Percentiles rank a stretch among this genome's conserved stretches.
Conservation (phyloP, 257 asterid genomes). For the Paulownia fortunei region DNA sequence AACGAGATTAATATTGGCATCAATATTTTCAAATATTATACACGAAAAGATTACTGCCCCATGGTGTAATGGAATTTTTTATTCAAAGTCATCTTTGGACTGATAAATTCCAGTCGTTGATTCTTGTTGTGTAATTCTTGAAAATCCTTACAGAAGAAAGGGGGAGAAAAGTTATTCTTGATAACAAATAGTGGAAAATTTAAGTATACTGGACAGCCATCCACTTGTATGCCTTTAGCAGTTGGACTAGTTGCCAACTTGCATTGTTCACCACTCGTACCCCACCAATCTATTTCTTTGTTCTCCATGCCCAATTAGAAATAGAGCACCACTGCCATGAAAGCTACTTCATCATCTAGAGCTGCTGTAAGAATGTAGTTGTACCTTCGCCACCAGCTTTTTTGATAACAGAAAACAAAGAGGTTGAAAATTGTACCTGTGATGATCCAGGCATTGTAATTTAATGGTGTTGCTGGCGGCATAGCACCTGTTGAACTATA, state of each 20-base stretch:
- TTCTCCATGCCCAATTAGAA: conserved; percentile 69
- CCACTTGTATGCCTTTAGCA: conserved; percentile 76
- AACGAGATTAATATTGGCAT: background rate
- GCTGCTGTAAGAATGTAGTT: conserved; percentile 89
- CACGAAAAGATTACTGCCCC: conserved; percentile 5
- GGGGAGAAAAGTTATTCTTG: too few relatives aligned
- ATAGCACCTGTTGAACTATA: conserved; percentile 68
- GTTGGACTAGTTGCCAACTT: conserved; percentile 84
- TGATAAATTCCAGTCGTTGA: conserved; percentile 9
- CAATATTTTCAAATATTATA: conserved; percentile 18
- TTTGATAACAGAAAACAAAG: conserved; percentile 80
- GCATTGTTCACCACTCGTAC: conserved; percentile 88
- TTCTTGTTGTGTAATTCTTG: conserved; percentile 26
- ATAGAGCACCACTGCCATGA: conserved; percentile 83
- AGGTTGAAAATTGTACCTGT: conserved; percentile 84
- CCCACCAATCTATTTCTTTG: conserved; percentile 81
- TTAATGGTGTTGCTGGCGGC: conserved; percentile 93
- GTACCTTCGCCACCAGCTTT: conserved; percentile 93
- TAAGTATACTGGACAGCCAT: conserved; percentile 68
- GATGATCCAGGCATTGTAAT: conserved; percentile 89
- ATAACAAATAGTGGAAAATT: conserved; percentile 6
- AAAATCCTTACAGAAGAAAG: conserved; percentile 22
- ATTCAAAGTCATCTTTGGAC: background rate
- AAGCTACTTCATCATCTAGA: conserved; percentile 92
- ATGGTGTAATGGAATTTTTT: background rate